These are phyloP conservation scores for Pinus albicaulis DNA, from an alignment of 75 land plant species.

Conservation along the genomic window DNA sequence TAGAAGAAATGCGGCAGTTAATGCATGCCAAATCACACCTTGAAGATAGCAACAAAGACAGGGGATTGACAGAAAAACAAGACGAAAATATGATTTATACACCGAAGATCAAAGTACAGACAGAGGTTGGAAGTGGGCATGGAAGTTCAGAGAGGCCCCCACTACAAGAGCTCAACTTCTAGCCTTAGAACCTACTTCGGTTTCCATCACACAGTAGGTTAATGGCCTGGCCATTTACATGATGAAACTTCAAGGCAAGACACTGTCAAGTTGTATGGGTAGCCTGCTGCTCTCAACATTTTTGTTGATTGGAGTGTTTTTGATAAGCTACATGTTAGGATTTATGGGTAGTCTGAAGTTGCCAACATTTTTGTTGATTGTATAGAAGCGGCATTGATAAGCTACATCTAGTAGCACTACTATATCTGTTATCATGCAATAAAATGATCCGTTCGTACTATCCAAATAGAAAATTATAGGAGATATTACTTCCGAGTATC, in stretches of 20 bases:
- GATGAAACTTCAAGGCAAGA: background rate
- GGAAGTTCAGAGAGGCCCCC: constrained; percentile 10
- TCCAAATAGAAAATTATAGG: no score
- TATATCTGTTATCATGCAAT: no score
- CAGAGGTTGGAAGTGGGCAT: constrained; percentile 1
- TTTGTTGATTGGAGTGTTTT: no score
- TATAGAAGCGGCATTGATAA: no score
- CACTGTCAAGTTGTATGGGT: background rate
- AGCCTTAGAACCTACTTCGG: background rate
- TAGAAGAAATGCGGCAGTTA: background rate
- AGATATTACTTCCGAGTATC: no score
- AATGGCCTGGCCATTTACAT: no score
- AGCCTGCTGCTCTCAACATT: no score
- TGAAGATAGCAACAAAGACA: background rate
- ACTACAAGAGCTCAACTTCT: constrained; percentile 5
- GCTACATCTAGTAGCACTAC: no score
- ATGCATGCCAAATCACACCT: background rate
- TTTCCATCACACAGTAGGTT: no score
- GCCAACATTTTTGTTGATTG: no score
- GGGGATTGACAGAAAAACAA: background rate
- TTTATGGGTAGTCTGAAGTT: no score
- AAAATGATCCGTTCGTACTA: no score
- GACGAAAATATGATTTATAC: background rate
- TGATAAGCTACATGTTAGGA: background rate
- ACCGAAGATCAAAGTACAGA: background rate